Base-by-base conservation (phyloP, 108 stramenopile species). In the Aurantiochytrium sp. region DNA sequence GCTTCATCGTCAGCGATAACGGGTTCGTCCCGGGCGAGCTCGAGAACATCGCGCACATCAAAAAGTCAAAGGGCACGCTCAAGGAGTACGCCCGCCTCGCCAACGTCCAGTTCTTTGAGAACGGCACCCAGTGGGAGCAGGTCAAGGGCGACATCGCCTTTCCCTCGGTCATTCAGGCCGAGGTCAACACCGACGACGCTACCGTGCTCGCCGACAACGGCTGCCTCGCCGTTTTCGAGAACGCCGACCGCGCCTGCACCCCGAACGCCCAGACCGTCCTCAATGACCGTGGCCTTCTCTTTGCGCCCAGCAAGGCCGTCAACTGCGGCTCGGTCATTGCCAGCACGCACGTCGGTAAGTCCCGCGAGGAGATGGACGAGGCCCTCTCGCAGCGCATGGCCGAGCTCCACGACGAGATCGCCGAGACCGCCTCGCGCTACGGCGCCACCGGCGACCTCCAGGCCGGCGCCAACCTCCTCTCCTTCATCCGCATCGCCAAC, bases 21-120 rank as follows among this genome's bases (percentile, higher is more conserved):
- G 93, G 93, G 48, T 85, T 93, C 54, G 90, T 89, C 85, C 39
- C 89, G 27, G 90, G 89, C 24, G 92, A 92, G 50, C 59, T 92
- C 69, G 42, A 89, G 22, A 92, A 90, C n/a, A 89, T 92, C 37
- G 89, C 89, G 27, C 90, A 90, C 39, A 92, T 92, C 88, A 92
- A 93, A 89, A 59, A 69, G 27, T 92, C 92, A 30, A 87, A 91
- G 22, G 92, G 92, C 86, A 90, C 92, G 39, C 73, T 81, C 39
- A 81, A 81, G 73, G 73, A 81, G 73, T 81, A 48, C 73, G 73
- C 73, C 21, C 39, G 45, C 42, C 42, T 81, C 1, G 73, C 73
- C 45, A 81, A 81, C 73, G n/a, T n/a, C 1, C 39, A 41, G 3
- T 81, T 48, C 73, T 48, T 27, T 30, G 73, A 42, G 36, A 21